Conservation (phyloP, 306 rosid species). For the Glycine latifolia region DNA sequence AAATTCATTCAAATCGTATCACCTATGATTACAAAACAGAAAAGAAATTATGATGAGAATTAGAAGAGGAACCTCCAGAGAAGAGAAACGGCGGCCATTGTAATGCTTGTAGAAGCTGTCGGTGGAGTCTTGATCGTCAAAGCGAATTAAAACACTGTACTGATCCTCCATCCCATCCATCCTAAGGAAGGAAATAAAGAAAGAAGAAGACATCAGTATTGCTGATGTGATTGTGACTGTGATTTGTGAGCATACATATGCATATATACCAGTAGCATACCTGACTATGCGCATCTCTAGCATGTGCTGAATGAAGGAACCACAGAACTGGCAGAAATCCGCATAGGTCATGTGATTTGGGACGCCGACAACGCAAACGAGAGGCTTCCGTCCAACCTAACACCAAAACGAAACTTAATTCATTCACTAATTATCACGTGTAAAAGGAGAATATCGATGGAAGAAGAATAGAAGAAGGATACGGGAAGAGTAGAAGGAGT, state of each 20-base stretch:
- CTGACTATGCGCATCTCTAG: constrained; percentile 95
- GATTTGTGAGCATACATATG: neutral
- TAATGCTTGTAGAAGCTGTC: constrained; percentile 84
- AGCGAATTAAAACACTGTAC: constrained; percentile 82
- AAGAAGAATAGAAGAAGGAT: neutral
- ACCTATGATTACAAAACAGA: neutral
- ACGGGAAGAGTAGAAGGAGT: constrained; percentile 70
- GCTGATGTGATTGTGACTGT: neutral
- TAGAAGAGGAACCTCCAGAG: constrained; percentile 72
- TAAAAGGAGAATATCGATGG: neutral
- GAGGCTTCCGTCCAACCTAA: constrained; percentile 81
- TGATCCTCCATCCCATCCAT: constrained; percentile 82
- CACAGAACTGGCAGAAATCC: constrained; percentile 91
- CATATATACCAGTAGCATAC: constrained; percentile 39
- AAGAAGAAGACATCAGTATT: too few relatives aligned
- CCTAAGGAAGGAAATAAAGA: constrained; percentile 35
- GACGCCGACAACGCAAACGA: constrained; percentile 85
- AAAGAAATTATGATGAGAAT: neutral
- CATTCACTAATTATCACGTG: neutral
- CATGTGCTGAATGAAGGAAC: constrained; percentile 82
- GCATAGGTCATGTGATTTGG: constrained; percentile 98
- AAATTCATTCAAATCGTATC: neutral
- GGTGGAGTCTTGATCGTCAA: constrained; percentile 72
- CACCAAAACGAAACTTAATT: neutral
- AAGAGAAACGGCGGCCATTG: constrained; percentile 75